phyloP scores from a whole-genome alignment of 208 protist genomes.

The Crithidia bombi region DNA sequence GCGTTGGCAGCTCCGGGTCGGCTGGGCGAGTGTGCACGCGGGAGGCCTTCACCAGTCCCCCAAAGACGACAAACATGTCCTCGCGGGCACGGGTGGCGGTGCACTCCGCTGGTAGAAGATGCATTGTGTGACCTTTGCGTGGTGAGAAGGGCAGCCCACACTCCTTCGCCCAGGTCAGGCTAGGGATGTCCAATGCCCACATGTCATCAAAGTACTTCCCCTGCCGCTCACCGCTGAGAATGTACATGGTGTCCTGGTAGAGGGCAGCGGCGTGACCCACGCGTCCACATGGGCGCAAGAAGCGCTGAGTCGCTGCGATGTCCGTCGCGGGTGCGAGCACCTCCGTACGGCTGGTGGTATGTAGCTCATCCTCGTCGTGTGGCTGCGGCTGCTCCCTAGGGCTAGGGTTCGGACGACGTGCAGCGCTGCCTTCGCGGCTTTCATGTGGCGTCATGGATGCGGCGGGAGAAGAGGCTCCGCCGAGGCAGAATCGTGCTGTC shows the following conservation, averaged over 20 bases:
- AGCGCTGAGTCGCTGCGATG: background rate
- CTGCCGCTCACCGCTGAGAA: constrained; percentile 50
- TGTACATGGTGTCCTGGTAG: constrained; percentile 43
- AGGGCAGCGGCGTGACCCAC: constrained; percentile 50
- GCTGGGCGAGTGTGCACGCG: constrained; percentile 26
- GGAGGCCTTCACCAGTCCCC: constrained; percentile 35
- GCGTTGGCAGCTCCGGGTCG: constrained; percentile 33
- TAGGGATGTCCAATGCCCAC: constrained; percentile 38
- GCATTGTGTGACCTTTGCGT: constrained; percentile 53
- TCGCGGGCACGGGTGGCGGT: constrained; percentile 34
- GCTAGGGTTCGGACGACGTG: background rate
- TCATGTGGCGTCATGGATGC: background rate
- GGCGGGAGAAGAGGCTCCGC: background rate
- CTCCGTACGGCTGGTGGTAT: background rate
- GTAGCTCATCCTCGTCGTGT: background rate
- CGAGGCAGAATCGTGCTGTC: background rate
- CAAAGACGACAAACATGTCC: constrained; percentile 57
- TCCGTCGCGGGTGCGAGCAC: background rate
- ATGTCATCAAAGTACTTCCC: constrained; percentile 44
- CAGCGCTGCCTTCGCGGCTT: background rate
- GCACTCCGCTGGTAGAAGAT: constrained; percentile 39
- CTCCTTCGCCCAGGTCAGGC: constrained; percentile 31
- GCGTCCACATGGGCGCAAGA: constrained; percentile 29
- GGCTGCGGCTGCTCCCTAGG: background rate
- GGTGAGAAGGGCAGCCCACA: constrained; percentile 44